These are phyloP conservation scores for Elongisporangium anandrum DNA, from an alignment of 352 stramenopile genomes.

Conservation along the genomic window DNA sequence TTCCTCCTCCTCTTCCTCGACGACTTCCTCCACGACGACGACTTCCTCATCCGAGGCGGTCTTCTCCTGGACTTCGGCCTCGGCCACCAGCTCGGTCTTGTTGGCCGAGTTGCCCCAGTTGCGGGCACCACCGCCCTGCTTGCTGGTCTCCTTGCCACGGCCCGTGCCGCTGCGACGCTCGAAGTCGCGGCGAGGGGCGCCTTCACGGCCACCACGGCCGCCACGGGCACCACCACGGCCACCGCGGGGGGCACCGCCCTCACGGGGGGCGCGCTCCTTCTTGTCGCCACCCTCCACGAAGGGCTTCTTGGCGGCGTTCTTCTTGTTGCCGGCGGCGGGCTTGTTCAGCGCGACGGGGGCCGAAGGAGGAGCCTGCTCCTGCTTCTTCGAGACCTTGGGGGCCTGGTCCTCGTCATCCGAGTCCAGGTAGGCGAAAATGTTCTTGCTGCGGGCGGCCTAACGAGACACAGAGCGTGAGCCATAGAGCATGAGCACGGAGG, in stretches of 20 bases:
- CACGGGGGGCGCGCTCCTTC: conserved; percentile 52
- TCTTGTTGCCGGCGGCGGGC: conserved; percentile 82
- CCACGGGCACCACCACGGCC: conserved; percentile 42
- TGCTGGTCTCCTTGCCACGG: conserved; percentile 94
- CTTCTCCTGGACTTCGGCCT: conserved; percentile 51
- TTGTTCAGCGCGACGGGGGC: conserved; percentile 75
- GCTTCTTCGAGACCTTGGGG: conserved; percentile 59
- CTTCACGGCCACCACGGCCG: conserved; percentile 32
- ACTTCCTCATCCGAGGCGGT: conserved; percentile 62
- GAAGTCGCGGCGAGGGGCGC: conserved; percentile 77
- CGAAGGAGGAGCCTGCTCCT: conserved; percentile 39
- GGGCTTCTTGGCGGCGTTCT: conserved; percentile 61
- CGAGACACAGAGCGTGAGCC: conserved; percentile 3
- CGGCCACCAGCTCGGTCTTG: conserved; percentile 78
- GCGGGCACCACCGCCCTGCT: conserved; percentile 91
- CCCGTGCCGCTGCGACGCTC: conserved; percentile 94
- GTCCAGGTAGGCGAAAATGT: conserved; percentile 72
- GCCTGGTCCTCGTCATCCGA: conserved; percentile 71
- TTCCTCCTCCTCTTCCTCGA: conserved; percentile 77
- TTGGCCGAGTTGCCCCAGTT: conserved; percentile 97
- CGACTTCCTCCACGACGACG: conserved; percentile 33
- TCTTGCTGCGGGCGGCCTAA: conserved; percentile 50
- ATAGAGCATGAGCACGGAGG: not conserved
- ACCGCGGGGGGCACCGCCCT: conserved; percentile 33
- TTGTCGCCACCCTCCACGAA: conserved; percentile 40